Conservation (phyloP, 805 yeast species). For the Wickerhamiella dianesei region DNA sequence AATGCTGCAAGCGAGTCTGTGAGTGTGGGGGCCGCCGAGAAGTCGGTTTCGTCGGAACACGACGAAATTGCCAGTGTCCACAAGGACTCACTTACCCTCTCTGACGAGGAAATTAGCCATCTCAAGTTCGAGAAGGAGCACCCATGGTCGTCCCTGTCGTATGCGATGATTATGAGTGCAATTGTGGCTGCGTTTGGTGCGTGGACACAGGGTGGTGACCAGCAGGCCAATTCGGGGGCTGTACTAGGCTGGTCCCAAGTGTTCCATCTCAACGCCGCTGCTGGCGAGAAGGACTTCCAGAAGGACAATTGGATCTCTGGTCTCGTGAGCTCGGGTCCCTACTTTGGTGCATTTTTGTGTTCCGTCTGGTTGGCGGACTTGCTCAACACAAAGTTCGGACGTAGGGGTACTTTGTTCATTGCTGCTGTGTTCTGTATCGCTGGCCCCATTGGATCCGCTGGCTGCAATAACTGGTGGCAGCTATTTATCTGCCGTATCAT, state of each 20-base stretch:
- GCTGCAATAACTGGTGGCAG: constrained; percentile 47
- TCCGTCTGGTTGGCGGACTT: constrained; percentile 39
- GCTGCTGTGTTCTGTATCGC: constrained; percentile 42
- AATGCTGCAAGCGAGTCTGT: constrained; percentile 7
- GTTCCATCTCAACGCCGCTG: constrained; percentile 26
- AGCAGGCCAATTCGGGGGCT: constrained; percentile 58
- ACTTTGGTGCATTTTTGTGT: constrained; percentile 35
- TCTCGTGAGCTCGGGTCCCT: constrained; percentile 51
- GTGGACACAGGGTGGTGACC: constrained; percentile 66
- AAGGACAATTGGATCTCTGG: constrained; percentile 36
- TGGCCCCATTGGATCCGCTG: constrained; percentile 48
- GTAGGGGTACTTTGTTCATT: constrained; percentile 32
- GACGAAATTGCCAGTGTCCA: neutral
- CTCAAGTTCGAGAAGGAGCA: constrained; percentile 34
- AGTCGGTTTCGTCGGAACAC: constrained; percentile 13
- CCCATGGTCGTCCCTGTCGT: constrained; percentile 32
- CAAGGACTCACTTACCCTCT: neutral
- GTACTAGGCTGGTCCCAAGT: constrained; percentile 37
- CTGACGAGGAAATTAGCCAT: constrained; percentile 21
- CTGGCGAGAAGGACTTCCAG: constrained; percentile 17
- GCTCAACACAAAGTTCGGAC: constrained; percentile 39
- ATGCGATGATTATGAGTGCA: constrained; percentile 33
- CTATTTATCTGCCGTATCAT: constrained; percentile 45
- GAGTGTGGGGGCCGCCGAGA: neutral
- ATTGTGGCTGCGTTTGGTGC: constrained; percentile 52